A percentile compares a stretch with the other conserved stretches of the same genome.
phyloP scores from a whole-genome alignment of 176 grass and related monocot genomes.

The Guadua angustifolia region DNA sequence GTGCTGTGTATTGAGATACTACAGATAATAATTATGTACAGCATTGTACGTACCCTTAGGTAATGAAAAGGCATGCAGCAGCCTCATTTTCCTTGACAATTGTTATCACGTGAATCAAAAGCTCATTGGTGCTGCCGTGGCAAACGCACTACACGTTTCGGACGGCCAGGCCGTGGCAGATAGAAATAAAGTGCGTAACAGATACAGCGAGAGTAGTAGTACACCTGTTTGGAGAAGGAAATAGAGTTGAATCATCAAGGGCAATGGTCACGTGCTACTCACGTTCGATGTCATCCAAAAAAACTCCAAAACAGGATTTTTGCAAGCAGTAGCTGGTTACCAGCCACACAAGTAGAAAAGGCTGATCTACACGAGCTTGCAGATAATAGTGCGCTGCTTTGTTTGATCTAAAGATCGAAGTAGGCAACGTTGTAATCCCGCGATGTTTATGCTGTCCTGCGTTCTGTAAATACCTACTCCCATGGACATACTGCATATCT shows the following conservation, averaged over 20 bases:
- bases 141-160: no score
- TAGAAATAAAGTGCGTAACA: no score
- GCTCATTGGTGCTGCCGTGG: no score
- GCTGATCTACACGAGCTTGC: background rate
- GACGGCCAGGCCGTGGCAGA: no score
- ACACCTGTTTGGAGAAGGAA: background rate
- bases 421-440: background rate
- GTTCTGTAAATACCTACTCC: background rate
- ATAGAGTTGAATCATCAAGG: background rate
- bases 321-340: background rate
- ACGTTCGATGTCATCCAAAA: background rate
- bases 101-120: background rate
- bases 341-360: background rate
- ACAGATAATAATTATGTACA: no score
- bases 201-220: no score
- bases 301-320: background rate
- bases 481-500: background rate
- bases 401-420: background rate
- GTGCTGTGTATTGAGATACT: no score
- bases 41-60: no score
- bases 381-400: background rate
- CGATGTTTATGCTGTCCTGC: background rate
- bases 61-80: background rate
- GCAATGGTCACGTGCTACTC: background rate
- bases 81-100: background rate